These are phyloP conservation scores for Rosa rugosa DNA, from an alignment of 306 rosid species.

Conservation along the genomic window DNA sequence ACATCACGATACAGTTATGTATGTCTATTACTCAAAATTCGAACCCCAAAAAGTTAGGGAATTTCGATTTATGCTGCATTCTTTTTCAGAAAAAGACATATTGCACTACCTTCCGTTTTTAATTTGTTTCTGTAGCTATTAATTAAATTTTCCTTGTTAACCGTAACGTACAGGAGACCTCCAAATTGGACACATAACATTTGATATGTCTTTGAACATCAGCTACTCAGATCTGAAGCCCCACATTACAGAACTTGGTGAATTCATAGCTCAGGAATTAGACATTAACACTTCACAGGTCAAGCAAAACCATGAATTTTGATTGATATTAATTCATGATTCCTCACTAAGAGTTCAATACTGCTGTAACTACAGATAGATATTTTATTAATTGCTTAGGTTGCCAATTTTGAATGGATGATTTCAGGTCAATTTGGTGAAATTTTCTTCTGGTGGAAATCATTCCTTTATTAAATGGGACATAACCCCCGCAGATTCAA, in stretches of 20 bases:
- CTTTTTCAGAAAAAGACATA: background rate
- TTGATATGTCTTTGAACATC: slow-evolving; percentile 61
- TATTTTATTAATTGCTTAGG: background rate
- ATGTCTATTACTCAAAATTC: background rate
- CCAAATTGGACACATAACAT: slow-evolving; percentile 62
- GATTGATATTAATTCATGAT: background rate
- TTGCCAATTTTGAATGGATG: slow-evolving; percentile 25
- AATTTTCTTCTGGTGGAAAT: slow-evolving; percentile 51
- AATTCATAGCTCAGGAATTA: slow-evolving; percentile 69
- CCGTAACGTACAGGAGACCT: slow-evolving; percentile 56
- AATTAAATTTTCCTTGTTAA: slow-evolving; percentile 2
- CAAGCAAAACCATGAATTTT: slow-evolving; percentile 27
- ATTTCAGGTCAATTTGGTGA: slow-evolving; percentile 65
- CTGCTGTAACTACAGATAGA: background rate
- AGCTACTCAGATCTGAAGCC: slow-evolving; percentile 71
- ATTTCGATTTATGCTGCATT: background rate
- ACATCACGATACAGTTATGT: background rate
- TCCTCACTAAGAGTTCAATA: background rate
- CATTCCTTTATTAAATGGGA: slow-evolving; percentile 62
- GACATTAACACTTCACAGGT: slow-evolving; percentile 79
- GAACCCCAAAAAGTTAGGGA: background rate
- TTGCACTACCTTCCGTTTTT: background rate
- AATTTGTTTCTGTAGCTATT: background rate
- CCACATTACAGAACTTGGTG: slow-evolving; percentile 54
- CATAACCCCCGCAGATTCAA: slow-evolving; percentile 57